These are phyloP conservation scores for Lophiotrema nucula DNA, from an alignment of 495 filamentous ascomycete genomes.

Conservation along the genomic window DNA sequence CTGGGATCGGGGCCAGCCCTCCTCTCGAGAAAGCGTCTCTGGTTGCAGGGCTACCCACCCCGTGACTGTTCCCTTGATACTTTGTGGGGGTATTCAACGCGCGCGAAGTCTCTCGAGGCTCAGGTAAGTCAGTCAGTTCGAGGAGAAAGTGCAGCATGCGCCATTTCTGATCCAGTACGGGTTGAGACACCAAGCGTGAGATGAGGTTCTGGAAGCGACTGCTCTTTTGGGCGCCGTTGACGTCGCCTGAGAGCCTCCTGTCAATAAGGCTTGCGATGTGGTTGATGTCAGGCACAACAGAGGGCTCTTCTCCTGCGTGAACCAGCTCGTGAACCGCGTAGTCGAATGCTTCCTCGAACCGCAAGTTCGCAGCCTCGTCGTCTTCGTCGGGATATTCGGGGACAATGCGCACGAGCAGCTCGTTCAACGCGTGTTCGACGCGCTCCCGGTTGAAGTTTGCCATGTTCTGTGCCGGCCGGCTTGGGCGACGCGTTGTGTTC, in stretches of 20 bases:
- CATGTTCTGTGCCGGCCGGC: constrained; percentile 8
- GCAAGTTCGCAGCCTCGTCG: constrained; percentile 40
- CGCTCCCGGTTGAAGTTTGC: constrained; percentile 40
- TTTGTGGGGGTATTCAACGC: constrained; percentile 23
- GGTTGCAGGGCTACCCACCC: constrained; percentile 38
- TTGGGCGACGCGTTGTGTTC: neutral
- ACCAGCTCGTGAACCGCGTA: constrained; percentile 33
- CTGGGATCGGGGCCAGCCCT: constrained; percentile 51
- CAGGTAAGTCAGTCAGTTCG: constrained; percentile 62
- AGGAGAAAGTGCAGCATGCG: constrained; percentile 88
- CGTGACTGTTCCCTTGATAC: constrained; percentile 11
- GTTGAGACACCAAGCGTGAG: constrained; percentile 79
- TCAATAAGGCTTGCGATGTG: constrained; percentile 91
- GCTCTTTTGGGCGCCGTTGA: constrained; percentile 78
- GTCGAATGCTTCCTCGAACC: constrained; percentile 42
- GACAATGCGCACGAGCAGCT: constrained; percentile 43
- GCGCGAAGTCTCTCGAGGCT: neutral
- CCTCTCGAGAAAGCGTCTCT: constrained; percentile 56
- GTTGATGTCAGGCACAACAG: constrained; percentile 65
- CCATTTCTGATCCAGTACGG: constrained; percentile 94
- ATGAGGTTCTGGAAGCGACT: constrained; percentile 85
- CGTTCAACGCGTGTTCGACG: constrained; percentile 43
- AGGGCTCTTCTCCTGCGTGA: constrained; percentile 32
- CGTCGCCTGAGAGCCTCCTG: constrained; percentile 72
- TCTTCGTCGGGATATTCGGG: constrained; percentile 40